Evolutionary conservation across 2,329 filamentous ascomycete species (phyloP).

Genomic region (Arthrobotrys iridis): DNA sequence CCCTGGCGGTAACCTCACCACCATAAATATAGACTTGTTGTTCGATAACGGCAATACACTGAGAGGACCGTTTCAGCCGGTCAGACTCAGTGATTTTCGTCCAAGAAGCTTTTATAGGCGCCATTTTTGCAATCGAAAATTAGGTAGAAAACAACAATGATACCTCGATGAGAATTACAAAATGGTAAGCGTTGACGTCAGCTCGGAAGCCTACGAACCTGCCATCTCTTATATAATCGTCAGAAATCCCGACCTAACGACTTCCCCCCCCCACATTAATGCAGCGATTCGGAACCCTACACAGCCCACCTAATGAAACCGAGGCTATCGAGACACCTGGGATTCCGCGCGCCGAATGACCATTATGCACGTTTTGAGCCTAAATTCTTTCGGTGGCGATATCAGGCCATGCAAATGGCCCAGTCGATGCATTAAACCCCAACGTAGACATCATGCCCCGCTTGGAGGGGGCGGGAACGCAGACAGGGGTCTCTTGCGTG

Average conservation of each 20-base stretch:
- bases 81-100: not conserved
- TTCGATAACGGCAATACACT: constrained; percentile 31
- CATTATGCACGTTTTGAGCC: not conserved
- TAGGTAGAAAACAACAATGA: too few species aligned
- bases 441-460: too few species aligned
- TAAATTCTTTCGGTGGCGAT: not conserved
- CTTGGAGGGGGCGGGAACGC: too few species aligned
- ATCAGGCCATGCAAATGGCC: not conserved
- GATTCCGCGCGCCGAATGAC: not conserved
- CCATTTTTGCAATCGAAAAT: not conserved
- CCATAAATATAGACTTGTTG: constrained; percentile 47
- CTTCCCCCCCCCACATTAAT: too few species aligned
- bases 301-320: too few species aligned
- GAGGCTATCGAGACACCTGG: too few species aligned
- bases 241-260: too few species aligned
- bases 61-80: constrained; percentile 36
- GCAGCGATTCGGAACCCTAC: not conserved
- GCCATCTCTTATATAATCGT: too few species aligned
- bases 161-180: too few species aligned
- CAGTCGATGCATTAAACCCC: not conserved
- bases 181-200: too few species aligned
- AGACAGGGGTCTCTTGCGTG: too few species aligned
- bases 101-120: not conserved
- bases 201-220: too few species aligned
- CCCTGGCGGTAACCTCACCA: constrained; percentile 17